These are phyloP conservation scores for Teratosphaeria destructans DNA, from an alignment of 2,329 filamentous ascomycete genomes.

Conservation along the genomic window DNA sequence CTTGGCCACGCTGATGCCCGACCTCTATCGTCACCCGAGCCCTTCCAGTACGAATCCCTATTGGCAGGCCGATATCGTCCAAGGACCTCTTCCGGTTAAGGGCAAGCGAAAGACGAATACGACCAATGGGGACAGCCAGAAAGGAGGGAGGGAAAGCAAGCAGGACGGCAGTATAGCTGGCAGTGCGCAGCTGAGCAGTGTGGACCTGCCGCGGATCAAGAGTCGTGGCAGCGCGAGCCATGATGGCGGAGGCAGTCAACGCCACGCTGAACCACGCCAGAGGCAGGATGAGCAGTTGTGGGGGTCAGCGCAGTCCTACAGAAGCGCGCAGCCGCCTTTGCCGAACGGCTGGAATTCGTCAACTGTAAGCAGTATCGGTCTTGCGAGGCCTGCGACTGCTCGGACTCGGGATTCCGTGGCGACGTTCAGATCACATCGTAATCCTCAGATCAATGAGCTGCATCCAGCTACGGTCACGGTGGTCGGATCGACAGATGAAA, in stretches of 20 bases:
- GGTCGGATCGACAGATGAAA: slow-evolving; percentile 43
- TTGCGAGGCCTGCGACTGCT: slow-evolving; percentile 10
- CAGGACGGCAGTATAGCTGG: slow-evolving; percentile 22
- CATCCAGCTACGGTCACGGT: slow-evolving; percentile 40
- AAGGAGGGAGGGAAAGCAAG: slow-evolving; percentile 4
- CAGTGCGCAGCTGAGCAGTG: slow-evolving; percentile 31
- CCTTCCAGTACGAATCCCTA: slow-evolving; percentile 81
- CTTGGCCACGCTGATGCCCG: slow-evolving; percentile 57
- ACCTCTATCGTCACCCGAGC: slow-evolving; percentile 61
- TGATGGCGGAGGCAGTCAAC: slow-evolving; percentile 28
- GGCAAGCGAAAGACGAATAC: slow-evolving; percentile 34
- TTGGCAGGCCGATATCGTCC: slow-evolving; percentile 76
- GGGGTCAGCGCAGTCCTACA: slow-evolving; percentile 42
- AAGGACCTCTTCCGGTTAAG: slow-evolving; percentile 55
- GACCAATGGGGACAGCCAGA: slow-evolving; percentile 5
- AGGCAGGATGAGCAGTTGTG: slow-evolving; percentile 81
- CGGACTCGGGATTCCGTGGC: slow-evolving; percentile 13
- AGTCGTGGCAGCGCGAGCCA: slow-evolving; percentile 9
- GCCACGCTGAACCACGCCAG: slow-evolving; percentile 73
- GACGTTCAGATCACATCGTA: slow-evolving; percentile 21
- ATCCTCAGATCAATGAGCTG: slow-evolving; percentile 60
- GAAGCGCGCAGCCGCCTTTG: background rate
- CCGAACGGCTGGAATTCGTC: slow-evolving; percentile 12
- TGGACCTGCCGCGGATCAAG: slow-evolving; percentile 9
- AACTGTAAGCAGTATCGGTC: background rate